Conservation (phyloP, 352 stramenopile species). For the Globisporangium irregulare region DNA sequence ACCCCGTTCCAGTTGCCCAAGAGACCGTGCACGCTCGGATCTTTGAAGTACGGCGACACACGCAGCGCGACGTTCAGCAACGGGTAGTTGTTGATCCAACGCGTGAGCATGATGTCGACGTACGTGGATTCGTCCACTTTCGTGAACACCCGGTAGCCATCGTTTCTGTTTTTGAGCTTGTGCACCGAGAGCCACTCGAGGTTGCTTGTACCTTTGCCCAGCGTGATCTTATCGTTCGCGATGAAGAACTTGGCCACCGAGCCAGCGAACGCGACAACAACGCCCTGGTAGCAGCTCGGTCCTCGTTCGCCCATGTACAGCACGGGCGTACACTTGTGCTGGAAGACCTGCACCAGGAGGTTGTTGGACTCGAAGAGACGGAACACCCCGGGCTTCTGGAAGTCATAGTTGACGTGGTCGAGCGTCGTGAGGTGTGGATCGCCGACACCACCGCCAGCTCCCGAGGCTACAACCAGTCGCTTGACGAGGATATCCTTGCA, state of each 20-base stretch:
- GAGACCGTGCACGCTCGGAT: constrained; percentile 20
- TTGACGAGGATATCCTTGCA: constrained; percentile 21
- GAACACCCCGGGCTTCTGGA: constrained; percentile 29
- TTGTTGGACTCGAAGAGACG: constrained; percentile 27
- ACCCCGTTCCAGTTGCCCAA: constrained; percentile 33
- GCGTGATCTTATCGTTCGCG: constrained; percentile 21
- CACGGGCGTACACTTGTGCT: constrained; percentile 31
- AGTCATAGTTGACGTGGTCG: constrained; percentile 29
- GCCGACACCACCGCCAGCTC: constrained; percentile 18
- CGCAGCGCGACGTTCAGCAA: constrained; percentile 29
- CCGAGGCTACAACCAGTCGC: constrained; percentile 13
- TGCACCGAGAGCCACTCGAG: constrained; percentile 28
- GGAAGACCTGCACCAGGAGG: constrained; percentile 28
- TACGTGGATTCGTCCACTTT: constrained; percentile 24
- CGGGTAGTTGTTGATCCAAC: constrained; percentile 26
- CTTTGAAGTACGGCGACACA: constrained; percentile 27
- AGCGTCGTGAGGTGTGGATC: constrained; percentile 38
- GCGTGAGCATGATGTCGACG: constrained; percentile 27
- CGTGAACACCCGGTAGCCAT: constrained; percentile 31
- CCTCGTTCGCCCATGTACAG: not conserved
- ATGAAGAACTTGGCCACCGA: constrained; percentile 31
- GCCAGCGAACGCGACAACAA: constrained; percentile 24
- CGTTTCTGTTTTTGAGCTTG: constrained; percentile 17
- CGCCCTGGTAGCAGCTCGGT: constrained; percentile 29
- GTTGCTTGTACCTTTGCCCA: constrained; percentile 20